These are phyloP conservation scores for Leccinum sublutescens DNA, from an alignment of 768 basidiomycete genomes.

Conservation along the genomic window DNA sequence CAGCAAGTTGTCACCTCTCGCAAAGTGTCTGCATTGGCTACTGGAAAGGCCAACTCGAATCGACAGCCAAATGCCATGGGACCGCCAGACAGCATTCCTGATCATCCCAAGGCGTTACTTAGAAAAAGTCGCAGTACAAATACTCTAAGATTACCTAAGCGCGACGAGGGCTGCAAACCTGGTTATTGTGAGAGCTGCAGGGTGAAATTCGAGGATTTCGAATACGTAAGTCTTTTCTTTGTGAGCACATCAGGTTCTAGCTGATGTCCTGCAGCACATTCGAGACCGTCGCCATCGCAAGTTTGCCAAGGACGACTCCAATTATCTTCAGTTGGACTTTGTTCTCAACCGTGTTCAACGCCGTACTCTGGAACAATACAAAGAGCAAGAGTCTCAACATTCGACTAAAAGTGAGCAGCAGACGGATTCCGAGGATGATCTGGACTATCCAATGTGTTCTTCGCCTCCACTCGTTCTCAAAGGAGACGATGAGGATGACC, in stretches of 20 bases:
- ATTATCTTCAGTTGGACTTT: slow-evolving; percentile 77
- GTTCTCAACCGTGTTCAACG: slow-evolving; percentile 64
- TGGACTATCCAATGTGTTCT: slow-evolving; percentile 18
- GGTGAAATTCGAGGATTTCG: slow-evolving; percentile 84
- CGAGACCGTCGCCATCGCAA: slow-evolving; percentile 70
- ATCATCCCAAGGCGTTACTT: slow-evolving; percentile 46
- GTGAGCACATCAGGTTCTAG: not conserved
- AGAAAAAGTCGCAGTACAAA: slow-evolving; percentile 82
- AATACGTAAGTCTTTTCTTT: slow-evolving; percentile 46
- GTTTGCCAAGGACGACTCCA: slow-evolving; percentile 73
- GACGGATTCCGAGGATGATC: slow-evolving; percentile 16
- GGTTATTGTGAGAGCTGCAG: slow-evolving; percentile 99
- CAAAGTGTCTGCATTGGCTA: slow-evolving; percentile 38
- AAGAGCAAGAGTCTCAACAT: slow-evolving; percentile 26
- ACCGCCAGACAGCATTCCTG: slow-evolving; percentile 61
- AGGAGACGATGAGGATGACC: slow-evolving; percentile 17
- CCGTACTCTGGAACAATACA: slow-evolving; percentile 32
- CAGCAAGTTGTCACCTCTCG: slow-evolving; percentile 69
- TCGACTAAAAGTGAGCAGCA: slow-evolving; percentile 10
- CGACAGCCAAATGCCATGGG: slow-evolving; percentile 52
- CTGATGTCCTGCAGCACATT: slow-evolving; percentile 57
- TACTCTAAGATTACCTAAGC: slow-evolving; percentile 67
- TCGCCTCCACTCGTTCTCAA: slow-evolving; percentile 13
- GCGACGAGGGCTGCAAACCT: slow-evolving; percentile 85
- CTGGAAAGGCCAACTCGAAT: slow-evolving; percentile 26